These are phyloP conservation scores for Collybia sordida DNA, from an alignment of 768 basidiomycete species.

Conservation along the genomic window DNA sequence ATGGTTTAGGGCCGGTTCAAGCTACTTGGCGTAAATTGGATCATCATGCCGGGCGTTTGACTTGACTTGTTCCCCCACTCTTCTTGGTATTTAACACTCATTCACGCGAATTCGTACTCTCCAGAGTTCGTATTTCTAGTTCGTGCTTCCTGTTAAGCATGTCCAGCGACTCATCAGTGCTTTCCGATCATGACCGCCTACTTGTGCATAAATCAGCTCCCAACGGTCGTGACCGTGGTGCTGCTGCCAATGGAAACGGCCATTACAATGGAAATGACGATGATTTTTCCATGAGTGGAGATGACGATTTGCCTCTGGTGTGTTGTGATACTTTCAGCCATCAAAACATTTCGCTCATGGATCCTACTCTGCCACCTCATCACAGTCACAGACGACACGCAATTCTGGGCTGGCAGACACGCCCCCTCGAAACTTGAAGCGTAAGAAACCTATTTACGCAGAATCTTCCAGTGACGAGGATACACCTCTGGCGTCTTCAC, in stretches of 20 bases:
- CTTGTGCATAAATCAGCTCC: slow-evolving; percentile 42
- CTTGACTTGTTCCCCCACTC: slow-evolving; percentile 29
- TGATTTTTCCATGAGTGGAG: slow-evolving; percentile 60
- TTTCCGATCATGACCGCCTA: slow-evolving; percentile 60
- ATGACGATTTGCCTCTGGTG: slow-evolving; percentile 73
- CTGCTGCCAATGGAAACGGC: slow-evolving; percentile 45
- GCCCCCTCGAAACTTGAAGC: slow-evolving; percentile 46
- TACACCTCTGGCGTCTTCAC: slow-evolving; percentile 70
- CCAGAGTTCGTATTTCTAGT: slow-evolving; percentile 18
- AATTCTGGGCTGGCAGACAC: slow-evolving; percentile 42
- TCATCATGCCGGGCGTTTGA: slow-evolving; percentile 23
- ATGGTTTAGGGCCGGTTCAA: slow-evolving; percentile 58
- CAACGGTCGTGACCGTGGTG: slow-evolving; percentile 34
- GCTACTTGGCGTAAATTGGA: slow-evolving; percentile 42
- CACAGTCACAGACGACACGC: slow-evolving; percentile 55
- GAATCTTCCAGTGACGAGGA: slow-evolving; percentile 75
- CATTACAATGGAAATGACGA: slow-evolving; percentile 37
- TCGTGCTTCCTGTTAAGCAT: slow-evolving; percentile 30
- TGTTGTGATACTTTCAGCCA: slow-evolving; percentile 22
- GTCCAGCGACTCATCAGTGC: slow-evolving; percentile 50
- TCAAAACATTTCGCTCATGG: slow-evolving; percentile 11
- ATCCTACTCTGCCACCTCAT: slow-evolving; percentile 24
- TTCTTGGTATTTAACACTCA: slow-evolving; percentile 15
- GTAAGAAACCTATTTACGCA: slow-evolving; percentile 54
- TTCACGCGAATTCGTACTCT: slow-evolving; percentile 6